These are phyloP conservation scores for Curvularia hawaiiensis DNA, from an alignment of 2,329 filamentous ascomycete genomes.

Conservation along the genomic window DNA sequence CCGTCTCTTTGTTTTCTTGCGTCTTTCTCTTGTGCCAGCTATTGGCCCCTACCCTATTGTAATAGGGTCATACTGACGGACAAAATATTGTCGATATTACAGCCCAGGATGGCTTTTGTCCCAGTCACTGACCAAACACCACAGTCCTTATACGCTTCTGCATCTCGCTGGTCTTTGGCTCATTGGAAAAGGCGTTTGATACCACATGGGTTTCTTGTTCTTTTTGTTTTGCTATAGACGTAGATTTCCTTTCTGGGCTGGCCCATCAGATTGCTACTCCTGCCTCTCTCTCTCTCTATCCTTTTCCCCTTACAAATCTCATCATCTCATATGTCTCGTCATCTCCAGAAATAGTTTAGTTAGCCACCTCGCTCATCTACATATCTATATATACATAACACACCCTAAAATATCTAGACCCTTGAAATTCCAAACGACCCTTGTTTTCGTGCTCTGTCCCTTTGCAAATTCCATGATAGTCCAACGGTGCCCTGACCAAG, in stretches of 20 bases:
- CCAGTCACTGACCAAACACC: not conserved
- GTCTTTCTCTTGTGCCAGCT: not conserved
- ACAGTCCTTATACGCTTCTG: conserved; percentile 3
- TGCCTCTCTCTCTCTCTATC: not conserved
- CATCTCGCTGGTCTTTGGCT: not conserved
- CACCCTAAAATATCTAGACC: not conserved
- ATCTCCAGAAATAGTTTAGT: not conserved
- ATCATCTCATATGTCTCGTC: not conserved
- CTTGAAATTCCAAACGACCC: not conserved
- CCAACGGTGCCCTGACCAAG: not conserved
- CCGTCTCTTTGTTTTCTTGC: conserved; percentile 2
- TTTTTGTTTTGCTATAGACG: not conserved
- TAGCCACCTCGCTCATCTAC: not conserved
- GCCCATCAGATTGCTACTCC: not conserved
- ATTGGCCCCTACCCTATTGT: not conserved
- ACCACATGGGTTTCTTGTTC: conserved; percentile 1
- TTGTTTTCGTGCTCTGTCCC: not conserved
- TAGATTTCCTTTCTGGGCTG: not conserved
- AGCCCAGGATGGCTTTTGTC: conserved; percentile 8
- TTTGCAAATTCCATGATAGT: not conserved
- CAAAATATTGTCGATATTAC: not conserved
- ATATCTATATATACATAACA: not conserved
- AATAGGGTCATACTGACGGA: conserved; percentile 3
- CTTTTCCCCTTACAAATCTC: not conserved
- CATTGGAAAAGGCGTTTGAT: conserved; percentile 1